Base-by-base conservation (phyloP, 176 grass and related monocot species). In the Paspalum vaginatum region DNA sequence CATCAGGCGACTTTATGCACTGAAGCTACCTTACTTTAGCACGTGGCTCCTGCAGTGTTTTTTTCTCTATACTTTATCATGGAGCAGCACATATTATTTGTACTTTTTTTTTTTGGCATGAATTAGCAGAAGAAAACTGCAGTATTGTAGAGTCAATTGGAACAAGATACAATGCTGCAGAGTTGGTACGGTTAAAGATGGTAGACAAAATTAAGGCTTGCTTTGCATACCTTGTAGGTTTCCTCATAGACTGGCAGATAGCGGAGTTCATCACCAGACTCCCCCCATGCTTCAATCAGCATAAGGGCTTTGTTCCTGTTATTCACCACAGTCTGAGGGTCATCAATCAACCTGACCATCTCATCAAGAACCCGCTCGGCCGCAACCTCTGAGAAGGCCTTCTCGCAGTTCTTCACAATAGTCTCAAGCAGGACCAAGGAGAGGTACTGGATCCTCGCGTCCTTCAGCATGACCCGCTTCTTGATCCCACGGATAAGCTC, bases 241-340 rank as follows among this genome's bases (percentile, higher is more conserved):
- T 97, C 91, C 71, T 97, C 94, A 76, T 91, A 97, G 38, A 97
- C 84, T 44, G 91, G 94, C 74, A 97, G 82, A 82, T 97, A 97
- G 37, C 91, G 91, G 61, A 97, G 89, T 70, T 97, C 94, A 83
- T 93, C 82, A 18, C 88, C 91, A 40, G 91, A 91, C 70, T 97
- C 88, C 24, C 94, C 94, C 94, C 94, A 97, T 2, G 89, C 81
- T 53, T 97, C 94, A 81, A 97, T 91, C 65, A 97, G 68, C 14
- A 87, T 84, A 50, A 97, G 94, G 37, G 87, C 76, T 71, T 93
- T 97, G 74, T 94, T 97, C 78, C 89, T 72, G 78, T 87, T 91
- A 81, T 97, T 97, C 5, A 93, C 91, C 55, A 97, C 81, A 27
- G 94, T 97, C 85, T 97, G 88, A 6, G 94, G 91, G 15, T 97